phyloP scores from a whole-genome alignment of 768 basidiomycete species.

The Podaxis mareebaensis region DNA sequence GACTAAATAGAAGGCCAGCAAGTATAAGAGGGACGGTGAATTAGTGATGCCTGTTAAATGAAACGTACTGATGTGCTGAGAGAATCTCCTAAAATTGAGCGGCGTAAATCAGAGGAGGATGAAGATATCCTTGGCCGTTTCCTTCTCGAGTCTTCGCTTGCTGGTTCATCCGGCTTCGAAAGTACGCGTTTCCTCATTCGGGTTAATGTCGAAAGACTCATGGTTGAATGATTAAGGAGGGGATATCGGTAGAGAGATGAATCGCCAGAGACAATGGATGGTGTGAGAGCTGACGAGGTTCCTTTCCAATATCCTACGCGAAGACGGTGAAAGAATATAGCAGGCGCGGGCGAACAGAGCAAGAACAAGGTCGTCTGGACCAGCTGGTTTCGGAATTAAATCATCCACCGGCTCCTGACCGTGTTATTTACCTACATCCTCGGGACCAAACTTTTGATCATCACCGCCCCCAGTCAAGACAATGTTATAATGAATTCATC shows the following conservation, averaged over 20 bases:
- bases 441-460: slow-evolving; percentile 1
- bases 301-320: background rate
- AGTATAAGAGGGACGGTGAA: background rate
- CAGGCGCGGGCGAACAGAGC: slow-evolving; percentile 8
- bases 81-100: slow-evolving; percentile 14
- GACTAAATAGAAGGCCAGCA: background rate
- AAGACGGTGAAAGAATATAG: slow-evolving; percentile 5
- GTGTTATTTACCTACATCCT: slow-evolving; percentile 32
- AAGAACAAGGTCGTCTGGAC: slow-evolving; percentile 10
- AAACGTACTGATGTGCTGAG: slow-evolving; percentile 10
- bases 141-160: slow-evolving; percentile 23
- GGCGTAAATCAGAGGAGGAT: slow-evolving; percentile 13
- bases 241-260: background rate
- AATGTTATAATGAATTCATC: background rate
- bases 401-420: slow-evolving; percentile 29
- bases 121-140: slow-evolving; percentile 35
- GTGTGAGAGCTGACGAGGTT: background rate
- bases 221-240: background rate
- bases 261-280: background rate
- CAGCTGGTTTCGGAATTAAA: slow-evolving; percentile 6
- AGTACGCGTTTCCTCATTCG: slow-evolving; percentile 34
- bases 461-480: no score
- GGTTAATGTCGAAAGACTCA: slow-evolving; percentile 16
- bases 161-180: slow-evolving; percentile 30
- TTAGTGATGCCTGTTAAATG: background rate